phyloP scores from a whole-genome alignment of 305 asterid species.

The Rubia tinctorum region DNA sequence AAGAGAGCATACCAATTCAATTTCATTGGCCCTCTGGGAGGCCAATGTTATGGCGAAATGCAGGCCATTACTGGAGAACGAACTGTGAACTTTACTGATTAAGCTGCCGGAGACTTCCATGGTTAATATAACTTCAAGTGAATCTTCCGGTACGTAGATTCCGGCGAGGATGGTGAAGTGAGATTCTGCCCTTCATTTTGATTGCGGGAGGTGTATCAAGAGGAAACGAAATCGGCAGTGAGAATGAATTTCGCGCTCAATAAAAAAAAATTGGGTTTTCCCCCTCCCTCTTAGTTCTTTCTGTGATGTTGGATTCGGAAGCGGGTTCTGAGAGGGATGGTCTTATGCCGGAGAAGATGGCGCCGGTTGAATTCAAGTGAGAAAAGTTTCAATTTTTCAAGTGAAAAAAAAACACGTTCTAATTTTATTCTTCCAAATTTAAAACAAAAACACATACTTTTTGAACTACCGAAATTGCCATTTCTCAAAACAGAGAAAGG shows the following conservation, averaged over 20 bases:
- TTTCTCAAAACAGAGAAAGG: too few relatives aligned
- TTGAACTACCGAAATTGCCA: too few relatives aligned
- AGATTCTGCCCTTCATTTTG: background rate
- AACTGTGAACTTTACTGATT: conserved; percentile 44
- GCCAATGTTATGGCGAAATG: conserved; percentile 63
- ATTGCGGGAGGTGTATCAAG: background rate
- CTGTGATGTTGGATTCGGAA: background rate
- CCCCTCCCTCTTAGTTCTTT: background rate
- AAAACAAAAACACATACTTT: too few relatives aligned
- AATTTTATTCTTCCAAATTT: background rate
- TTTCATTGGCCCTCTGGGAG: conserved; percentile 59
- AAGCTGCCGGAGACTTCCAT: conserved; percentile 66
- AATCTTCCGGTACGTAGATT: background rate
- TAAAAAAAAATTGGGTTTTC: background rate
- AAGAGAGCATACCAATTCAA: conserved; percentile 56
- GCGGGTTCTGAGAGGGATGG: background rate
- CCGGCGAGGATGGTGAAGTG: background rate
- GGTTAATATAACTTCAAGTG: conserved; percentile 22
- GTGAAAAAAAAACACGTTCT: background rate
- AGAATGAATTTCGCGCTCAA: background rate
- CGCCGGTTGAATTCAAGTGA: conserved; percentile 6
- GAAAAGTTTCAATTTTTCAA: background rate
- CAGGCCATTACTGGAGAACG: conserved; percentile 49
- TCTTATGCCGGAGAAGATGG: background rate
- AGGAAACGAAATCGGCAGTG: background rate